A percentile compares a stretch with the other conserved stretches of the same genome.
Evolutionary conservation across 2,329 filamentous ascomycete species (phyloP).

Genomic region (Penicillium sp.): DNA sequence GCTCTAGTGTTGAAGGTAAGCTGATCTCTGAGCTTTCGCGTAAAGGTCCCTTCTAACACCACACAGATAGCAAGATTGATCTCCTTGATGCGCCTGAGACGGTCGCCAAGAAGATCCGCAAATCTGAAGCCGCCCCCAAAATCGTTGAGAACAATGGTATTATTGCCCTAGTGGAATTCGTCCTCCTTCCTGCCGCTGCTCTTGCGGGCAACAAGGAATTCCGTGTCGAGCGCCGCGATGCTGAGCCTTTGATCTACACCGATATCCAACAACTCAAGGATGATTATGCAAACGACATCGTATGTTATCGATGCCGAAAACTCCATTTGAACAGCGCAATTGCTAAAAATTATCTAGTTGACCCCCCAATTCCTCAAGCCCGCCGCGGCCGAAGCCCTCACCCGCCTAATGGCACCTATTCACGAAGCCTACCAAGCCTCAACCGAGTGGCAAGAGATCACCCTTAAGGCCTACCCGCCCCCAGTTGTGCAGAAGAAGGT

Average conservation of each 20-base stretch:
- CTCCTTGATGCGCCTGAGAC: conserved; percentile 77
- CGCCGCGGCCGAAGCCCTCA: conserved; percentile 75
- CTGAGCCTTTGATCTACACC: conserved; percentile 78
- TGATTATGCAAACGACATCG: conserved; percentile 78
- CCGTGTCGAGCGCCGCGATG: conserved; percentile 66
- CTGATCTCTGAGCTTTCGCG: not conserved
- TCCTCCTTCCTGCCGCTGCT: conserved; percentile 71
- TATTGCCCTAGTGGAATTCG: conserved; percentile 81
- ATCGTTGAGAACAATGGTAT: conserved; percentile 84
- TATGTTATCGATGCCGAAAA: conserved; percentile 48
- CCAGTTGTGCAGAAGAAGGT: conserved; percentile 67
- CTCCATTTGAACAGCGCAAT: not conserved
- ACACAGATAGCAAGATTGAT: conserved; percentile 68
- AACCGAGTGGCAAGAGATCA: conserved; percentile 78
- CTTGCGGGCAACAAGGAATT: conserved; percentile 62
- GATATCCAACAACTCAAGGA: conserved; percentile 72
- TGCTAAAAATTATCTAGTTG: conserved; percentile 53
- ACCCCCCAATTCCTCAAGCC: conserved; percentile 87
- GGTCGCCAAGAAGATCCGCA: conserved; percentile 81
- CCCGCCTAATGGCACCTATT: conserved; percentile 76
- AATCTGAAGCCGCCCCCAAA: conserved; percentile 77
- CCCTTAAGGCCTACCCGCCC: conserved; percentile 79
- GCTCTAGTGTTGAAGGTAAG: conserved; percentile 61
- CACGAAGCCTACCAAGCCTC: conserved; percentile 71
- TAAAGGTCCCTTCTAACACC: conserved; percentile 1